Conservation (phyloP, 2,329 filamentous ascomycete species). For the Chaetomiaceae sp. region DNA sequence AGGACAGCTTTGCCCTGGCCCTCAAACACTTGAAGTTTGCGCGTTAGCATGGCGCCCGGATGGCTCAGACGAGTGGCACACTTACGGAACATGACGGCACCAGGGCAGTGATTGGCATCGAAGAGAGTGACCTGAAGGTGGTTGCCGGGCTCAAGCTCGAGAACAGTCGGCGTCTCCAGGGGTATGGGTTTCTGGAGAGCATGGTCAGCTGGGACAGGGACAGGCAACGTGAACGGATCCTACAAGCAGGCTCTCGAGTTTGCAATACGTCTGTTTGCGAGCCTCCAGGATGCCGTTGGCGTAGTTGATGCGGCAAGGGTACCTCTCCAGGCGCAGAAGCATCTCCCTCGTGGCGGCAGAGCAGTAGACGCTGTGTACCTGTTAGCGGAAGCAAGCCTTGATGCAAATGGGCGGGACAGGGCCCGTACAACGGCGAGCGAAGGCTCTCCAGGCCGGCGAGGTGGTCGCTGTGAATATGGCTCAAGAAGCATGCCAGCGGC, state of each 20-base stretch:
- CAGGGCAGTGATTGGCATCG: slow-evolving; percentile 88
- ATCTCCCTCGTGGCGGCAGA: slow-evolving; percentile 79
- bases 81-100: slow-evolving; percentile 81
- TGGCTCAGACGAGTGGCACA: slow-evolving; percentile 24
- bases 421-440: slow-evolving; percentile 63
- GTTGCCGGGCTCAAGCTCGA: slow-evolving; percentile 67
- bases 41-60: not conserved
- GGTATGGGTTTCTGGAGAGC: slow-evolving; percentile 66
- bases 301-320: slow-evolving; percentile 76
- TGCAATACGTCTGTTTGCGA: slow-evolving; percentile 69
- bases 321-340: slow-evolving; percentile 73
- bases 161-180: slow-evolving; percentile 69
- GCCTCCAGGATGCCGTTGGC: slow-evolving; percentile 72
- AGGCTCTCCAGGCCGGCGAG: slow-evolving; percentile 73
- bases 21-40: slow-evolving; percentile 59
- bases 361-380: slow-evolving; percentile 65
- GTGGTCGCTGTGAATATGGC: slow-evolving; percentile 90
- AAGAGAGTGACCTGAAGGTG: slow-evolving; percentile 78
- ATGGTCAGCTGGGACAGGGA: slow-evolving; percentile 1
- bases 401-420: not conserved
- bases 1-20: slow-evolving; percentile 66
- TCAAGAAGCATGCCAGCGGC: slow-evolving; percentile 80
- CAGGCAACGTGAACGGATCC: slow-evolving; percentile 2
- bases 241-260: slow-evolving; percentile 65
- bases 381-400: not conserved